Conservation (phyloP, 352 stramenopile species). For the Globisporangium echinulatum region DNA sequence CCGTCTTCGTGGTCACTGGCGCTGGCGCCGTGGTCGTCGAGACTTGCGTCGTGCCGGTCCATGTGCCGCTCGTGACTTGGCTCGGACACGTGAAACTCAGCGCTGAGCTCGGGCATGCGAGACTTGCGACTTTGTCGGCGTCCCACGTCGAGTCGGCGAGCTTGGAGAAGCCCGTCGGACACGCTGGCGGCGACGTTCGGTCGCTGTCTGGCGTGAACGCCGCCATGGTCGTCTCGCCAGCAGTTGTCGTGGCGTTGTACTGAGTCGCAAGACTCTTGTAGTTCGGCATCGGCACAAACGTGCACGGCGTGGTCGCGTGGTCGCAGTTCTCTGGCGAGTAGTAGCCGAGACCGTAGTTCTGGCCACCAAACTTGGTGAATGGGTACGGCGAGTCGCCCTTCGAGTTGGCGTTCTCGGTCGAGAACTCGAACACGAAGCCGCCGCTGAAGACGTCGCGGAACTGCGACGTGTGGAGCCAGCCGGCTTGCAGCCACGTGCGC, state of each 20-base stretch:
- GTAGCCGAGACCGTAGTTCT: constrained; percentile 88
- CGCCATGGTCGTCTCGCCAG: constrained; percentile 22
- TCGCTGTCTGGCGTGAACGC: constrained; percentile 26
- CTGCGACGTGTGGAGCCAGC: constrained; percentile 38
- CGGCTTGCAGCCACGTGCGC: constrained; percentile 53
- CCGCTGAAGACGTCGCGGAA: constrained; percentile 56
- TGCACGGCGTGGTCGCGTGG: constrained; percentile 39
- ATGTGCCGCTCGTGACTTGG: not conserved
- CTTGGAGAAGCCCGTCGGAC: constrained; percentile 13
- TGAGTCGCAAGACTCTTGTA: constrained; percentile 52
- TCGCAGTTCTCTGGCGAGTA: constrained; percentile 70
- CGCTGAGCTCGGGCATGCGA: constrained; percentile 15
- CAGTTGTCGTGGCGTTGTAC: constrained; percentile 39
- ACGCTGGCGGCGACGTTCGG: constrained; percentile 24
- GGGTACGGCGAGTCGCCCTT: constrained; percentile 47
- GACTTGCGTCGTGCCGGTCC: constrained; percentile 10
- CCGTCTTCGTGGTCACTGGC: constrained; percentile 39
- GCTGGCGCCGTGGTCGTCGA: constrained; percentile 45
- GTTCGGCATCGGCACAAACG: constrained; percentile 75
- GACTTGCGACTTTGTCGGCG: constrained; percentile 25
- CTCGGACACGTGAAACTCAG: constrained; percentile 6
- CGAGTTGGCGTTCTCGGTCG: constrained; percentile 67
- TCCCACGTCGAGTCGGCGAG: constrained; percentile 34
- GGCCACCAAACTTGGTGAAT: constrained; percentile 61
- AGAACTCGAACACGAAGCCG: constrained; percentile 81